Conservation (phyloP, 495 filamentous ascomycete species). For the Cercophora sp. region DNA sequence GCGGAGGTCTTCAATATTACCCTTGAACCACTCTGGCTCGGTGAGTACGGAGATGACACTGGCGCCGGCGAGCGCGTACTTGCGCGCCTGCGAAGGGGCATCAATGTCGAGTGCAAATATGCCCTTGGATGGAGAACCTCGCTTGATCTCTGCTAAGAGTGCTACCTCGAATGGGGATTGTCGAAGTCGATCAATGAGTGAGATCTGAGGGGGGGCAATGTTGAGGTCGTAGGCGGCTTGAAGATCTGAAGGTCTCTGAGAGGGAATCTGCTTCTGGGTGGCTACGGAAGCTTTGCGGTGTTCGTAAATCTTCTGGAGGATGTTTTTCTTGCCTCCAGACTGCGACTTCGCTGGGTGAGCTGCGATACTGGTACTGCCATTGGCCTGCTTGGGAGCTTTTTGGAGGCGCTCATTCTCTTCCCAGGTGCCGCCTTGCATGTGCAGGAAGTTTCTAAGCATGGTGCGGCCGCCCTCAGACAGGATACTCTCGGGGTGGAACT, state of each 20-base stretch:
- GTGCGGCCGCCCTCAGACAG: conserved; percentile 79
- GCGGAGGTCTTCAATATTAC: conserved; percentile 88
- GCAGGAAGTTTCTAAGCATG: conserved; percentile 91
- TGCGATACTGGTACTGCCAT: too few relatives aligned
- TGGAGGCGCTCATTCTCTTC: conserved; percentile 61
- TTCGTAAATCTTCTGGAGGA: conserved; percentile 87
- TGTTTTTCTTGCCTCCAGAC: conserved; percentile 66
- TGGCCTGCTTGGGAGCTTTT: conserved; percentile 32
- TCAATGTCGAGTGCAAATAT: conserved; percentile 83
- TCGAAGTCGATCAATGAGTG: conserved; percentile 73
- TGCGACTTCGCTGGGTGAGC: conserved; percentile 20
- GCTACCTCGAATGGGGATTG: conserved; percentile 77
- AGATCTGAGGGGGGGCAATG: conserved; percentile 78
- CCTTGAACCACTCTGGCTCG: conserved; percentile 98
- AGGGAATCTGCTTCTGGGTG: conserved; percentile 81
- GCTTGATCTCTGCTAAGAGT: conserved; percentile 95
- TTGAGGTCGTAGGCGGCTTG: conserved; percentile 81
- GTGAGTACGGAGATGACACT: conserved; percentile 97
- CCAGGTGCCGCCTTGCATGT: conserved; percentile 86
- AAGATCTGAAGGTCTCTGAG: conserved; percentile 77
- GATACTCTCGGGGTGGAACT: conserved; percentile 98
- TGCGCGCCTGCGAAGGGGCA: conserved; percentile 83
- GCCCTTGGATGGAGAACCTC: conserved; percentile 94
- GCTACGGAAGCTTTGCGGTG: conserved; percentile 73
- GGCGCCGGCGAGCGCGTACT: conserved; percentile 89